Percentiles rank a stretch among this genome's conserved stretches.
Conservation (phyloP, 2,329 filamentous ascomycete genomes). For the Pseudogymnoascus sp. region DNA sequence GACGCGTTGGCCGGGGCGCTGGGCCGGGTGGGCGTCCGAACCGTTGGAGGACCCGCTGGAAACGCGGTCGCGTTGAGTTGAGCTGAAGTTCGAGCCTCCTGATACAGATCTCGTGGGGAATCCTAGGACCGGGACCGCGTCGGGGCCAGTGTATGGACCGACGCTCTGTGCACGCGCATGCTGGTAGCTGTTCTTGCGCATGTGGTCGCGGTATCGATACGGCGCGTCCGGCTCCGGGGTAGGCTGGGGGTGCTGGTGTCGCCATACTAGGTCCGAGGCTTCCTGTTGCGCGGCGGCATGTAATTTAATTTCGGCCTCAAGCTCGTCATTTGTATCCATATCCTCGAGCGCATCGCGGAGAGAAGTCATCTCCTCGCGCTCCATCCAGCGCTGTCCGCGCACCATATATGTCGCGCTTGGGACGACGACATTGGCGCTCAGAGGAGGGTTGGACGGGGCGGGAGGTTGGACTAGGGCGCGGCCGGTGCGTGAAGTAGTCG, state of each 20-base stretch:
- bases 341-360: constrained; percentile 66
- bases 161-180: constrained; percentile 56
- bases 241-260: constrained; percentile 57
- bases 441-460: constrained; percentile 26
- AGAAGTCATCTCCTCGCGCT: constrained; percentile 67
- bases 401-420: constrained; percentile 65
- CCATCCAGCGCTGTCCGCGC: constrained; percentile 68
- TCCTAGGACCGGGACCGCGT: constrained; percentile 23
- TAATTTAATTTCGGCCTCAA: constrained; percentile 53
- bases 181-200: constrained; percentile 64
- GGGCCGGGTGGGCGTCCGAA: neutral
- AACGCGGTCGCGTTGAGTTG: constrained; percentile 30
- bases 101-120: constrained; percentile 25
- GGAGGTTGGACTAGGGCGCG: constrained; percentile 20
- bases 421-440: constrained; percentile 54
- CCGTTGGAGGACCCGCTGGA: constrained; percentile 24
- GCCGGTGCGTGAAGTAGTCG: constrained; percentile 25
- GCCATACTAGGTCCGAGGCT: constrained; percentile 71
- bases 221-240: constrained; percentile 47
- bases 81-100: constrained; percentile 29
- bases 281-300: constrained; percentile 67
- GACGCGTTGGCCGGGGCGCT: neutral
- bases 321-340: constrained; percentile 42
- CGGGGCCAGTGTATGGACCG: constrained; percentile 42
- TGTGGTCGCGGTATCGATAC: constrained; percentile 60